A percentile compares a stretch with the other conserved stretches of the same genome.
Evolutionary conservation across 2,329 filamentous ascomycete genomes (phyloP).

Genomic region (Pleomassaria siparia): DNA sequence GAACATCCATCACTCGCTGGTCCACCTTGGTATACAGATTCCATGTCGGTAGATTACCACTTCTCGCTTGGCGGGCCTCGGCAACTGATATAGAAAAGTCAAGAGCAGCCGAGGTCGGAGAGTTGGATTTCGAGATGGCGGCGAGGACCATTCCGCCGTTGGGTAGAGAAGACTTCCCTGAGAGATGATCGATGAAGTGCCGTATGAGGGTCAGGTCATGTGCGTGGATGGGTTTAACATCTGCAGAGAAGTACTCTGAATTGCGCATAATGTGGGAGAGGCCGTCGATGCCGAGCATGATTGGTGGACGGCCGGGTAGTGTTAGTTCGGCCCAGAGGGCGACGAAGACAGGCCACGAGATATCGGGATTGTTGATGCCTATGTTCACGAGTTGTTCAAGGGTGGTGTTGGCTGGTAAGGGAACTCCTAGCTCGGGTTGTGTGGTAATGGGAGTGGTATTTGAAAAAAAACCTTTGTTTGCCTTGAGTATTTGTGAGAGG

Average conservation of each 20-base stretch:
- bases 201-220: conserved; percentile 79
- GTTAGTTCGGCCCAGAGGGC: conserved; percentile 81
- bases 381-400: conserved; percentile 69
- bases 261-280: conserved; percentile 78
- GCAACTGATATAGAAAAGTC: conserved; percentile 64
- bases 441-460: conserved; percentile 59
- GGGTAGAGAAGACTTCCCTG: conserved; percentile 49
- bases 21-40: conserved; percentile 58
- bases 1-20: conserved; percentile 51
- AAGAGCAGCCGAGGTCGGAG: conserved; percentile 64
- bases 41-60: conserved; percentile 42
- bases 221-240: conserved; percentile 76
- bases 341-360: conserved; percentile 77
- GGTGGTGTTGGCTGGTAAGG: conserved; percentile 59
- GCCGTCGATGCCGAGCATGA: conserved; percentile 78
- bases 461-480: conserved; percentile 69
- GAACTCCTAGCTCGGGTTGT: conserved; percentile 60
- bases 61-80: conserved; percentile 46
- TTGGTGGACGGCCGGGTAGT: conserved; percentile 57
- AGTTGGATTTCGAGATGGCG: conserved; percentile 72
- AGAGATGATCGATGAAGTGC: conserved; percentile 72
- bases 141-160: conserved; percentile 82
- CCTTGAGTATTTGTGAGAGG: conserved; percentile 69
- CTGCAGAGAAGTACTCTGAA: conserved; percentile 72
- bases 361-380: conserved; percentile 72